Percentiles rank a stretch among this genome's conserved stretches.
Conservation (phyloP, 768 basidiomycete genomes). For the Lactarius tabidus region DNA sequence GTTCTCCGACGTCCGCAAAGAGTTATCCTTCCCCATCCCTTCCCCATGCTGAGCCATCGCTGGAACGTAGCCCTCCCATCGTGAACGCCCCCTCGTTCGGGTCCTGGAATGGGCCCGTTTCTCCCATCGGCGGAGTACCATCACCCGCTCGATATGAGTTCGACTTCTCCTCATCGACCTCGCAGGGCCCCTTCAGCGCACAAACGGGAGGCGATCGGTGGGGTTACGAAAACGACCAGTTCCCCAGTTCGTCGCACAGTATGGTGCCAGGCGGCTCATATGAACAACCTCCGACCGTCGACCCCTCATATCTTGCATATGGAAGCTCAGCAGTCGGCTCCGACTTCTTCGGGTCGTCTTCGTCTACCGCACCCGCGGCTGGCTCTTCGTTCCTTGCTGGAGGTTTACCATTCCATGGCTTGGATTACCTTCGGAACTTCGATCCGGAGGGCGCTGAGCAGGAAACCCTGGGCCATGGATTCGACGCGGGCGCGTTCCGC, state of each 20-base stretch:
- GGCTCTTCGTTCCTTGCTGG: slow-evolving; percentile 62
- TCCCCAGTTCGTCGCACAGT: slow-evolving; percentile 17
- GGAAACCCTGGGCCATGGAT: slow-evolving; percentile 51
- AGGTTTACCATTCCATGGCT: slow-evolving; percentile 78
- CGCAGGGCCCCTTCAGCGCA: slow-evolving; percentile 14
- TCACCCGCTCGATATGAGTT: slow-evolving; percentile 25
- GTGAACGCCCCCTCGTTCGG: slow-evolving; percentile 40
- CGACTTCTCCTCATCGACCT: slow-evolving; percentile 17
- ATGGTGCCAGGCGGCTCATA: slow-evolving; percentile 2
- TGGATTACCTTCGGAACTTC: slow-evolving; percentile 82
- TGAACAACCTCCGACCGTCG: slow-evolving; percentile 23
- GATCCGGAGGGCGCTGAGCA: slow-evolving; percentile 44
- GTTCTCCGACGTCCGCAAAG: slow-evolving; percentile 70
- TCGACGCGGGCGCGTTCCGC: slow-evolving; percentile 71
- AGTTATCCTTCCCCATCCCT: slow-evolving; percentile 64
- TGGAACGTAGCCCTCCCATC: slow-evolving; percentile 55
- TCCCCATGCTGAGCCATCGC: slow-evolving; percentile 44
- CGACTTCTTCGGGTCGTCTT: slow-evolving; percentile 37
- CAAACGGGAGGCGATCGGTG: slow-evolving; percentile 11
- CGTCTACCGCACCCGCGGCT: slow-evolving; percentile 45
- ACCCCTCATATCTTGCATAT: slow-evolving; percentile 25
- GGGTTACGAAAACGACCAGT: slow-evolving; percentile 20
- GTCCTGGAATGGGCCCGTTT: slow-evolving; percentile 23
- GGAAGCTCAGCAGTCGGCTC: slow-evolving; percentile 1
- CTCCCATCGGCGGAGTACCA: slow-evolving; percentile 14